phyloP scores from a whole-genome alignment of 106 monocot species.

The Phalaenopsis aphrodite region DNA sequence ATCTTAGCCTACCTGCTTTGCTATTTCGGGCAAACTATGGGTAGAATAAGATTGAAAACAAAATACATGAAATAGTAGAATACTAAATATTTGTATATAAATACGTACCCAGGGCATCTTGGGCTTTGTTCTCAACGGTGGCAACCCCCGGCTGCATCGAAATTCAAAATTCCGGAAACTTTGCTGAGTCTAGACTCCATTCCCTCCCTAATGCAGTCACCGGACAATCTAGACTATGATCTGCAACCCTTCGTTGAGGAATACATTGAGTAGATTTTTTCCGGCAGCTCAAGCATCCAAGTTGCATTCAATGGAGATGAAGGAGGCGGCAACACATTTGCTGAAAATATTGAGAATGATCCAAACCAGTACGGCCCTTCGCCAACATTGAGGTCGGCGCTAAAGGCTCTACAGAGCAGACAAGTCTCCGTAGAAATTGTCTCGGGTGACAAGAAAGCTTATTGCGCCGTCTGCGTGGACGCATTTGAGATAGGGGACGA shows the following conservation, averaged over 20 bases:
- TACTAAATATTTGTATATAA: no score
- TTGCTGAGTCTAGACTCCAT: slow-evolving; percentile 10
- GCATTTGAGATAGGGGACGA: slow-evolving; percentile 55
- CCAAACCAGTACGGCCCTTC: slow-evolving; percentile 89
- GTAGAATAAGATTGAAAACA: no score
- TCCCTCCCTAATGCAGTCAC: background rate
- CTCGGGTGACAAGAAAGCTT: slow-evolving; percentile 33
- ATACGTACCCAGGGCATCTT: no score
- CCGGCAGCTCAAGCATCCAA: no score
- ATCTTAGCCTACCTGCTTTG: no score
- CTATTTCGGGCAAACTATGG: no score
- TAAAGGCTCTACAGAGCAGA: slow-evolving; percentile 39
- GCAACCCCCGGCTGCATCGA: slow-evolving; percentile 12
- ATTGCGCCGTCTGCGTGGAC: slow-evolving; percentile 91
- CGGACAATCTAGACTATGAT: no score
- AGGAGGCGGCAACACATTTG: slow-evolving; percentile 19
- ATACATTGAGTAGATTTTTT: no score
- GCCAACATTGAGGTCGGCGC: slow-evolving; percentile 62
- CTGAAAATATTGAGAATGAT: slow-evolving; percentile 68
- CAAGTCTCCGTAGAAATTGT: slow-evolving; percentile 34
- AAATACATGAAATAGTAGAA: no score
- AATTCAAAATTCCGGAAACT: slow-evolving; percentile 19
- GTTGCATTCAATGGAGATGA: no score
- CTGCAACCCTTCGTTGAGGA: no score
- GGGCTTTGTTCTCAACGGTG: no score